Conservation (phyloP, 176 grass and related monocot species). For the Carex littledalei region DNA sequence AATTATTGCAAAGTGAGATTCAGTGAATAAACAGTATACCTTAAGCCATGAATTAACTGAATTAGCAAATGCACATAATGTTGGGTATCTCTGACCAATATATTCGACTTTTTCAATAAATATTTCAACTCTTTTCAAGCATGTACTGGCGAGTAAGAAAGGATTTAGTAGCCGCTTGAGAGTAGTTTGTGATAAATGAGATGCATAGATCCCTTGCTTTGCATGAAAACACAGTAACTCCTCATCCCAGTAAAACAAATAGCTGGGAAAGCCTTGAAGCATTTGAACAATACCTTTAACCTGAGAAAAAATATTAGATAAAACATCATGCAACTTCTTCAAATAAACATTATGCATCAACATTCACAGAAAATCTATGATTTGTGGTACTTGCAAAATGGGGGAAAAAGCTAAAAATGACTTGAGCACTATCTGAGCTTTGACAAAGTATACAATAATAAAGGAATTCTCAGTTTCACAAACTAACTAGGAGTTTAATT, state of each 20-base stretch:
- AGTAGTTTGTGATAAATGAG: slow-evolving; percentile 54
- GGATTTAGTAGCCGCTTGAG: slow-evolving; percentile 39
- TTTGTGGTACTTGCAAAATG: background rate
- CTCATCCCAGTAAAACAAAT: slow-evolving; percentile 54
- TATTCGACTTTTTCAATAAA: slow-evolving; percentile 46
- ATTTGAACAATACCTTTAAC: slow-evolving; percentile 64
- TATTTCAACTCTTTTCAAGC: slow-evolving; percentile 80
- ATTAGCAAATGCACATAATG: slow-evolving; percentile 61
- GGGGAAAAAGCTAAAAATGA: background rate
- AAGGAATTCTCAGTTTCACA: background rate
- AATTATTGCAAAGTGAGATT: background rate
- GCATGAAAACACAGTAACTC: slow-evolving; percentile 28
- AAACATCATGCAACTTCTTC: background rate
- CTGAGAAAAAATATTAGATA: slow-evolving; percentile 26
- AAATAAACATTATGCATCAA: background rate
- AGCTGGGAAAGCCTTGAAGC: slow-evolving; percentile 62
- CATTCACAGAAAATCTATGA: background rate
- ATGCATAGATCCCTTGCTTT: slow-evolving; percentile 46
- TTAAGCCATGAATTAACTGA: slow-evolving; percentile 69
- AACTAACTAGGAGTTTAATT: too few species aligned
- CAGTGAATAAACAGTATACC: slow-evolving; percentile 39
- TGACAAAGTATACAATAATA: background rate
- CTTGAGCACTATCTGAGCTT: background rate
- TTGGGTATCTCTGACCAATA: slow-evolving; percentile 23
- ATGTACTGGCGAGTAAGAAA: slow-evolving; percentile 59